Evolutionary conservation across 495 filamentous ascomycete genomes (phyloP), one percentile per base, ranked within the genome.

Genomic region (Penicillium verhagenii): DNA sequence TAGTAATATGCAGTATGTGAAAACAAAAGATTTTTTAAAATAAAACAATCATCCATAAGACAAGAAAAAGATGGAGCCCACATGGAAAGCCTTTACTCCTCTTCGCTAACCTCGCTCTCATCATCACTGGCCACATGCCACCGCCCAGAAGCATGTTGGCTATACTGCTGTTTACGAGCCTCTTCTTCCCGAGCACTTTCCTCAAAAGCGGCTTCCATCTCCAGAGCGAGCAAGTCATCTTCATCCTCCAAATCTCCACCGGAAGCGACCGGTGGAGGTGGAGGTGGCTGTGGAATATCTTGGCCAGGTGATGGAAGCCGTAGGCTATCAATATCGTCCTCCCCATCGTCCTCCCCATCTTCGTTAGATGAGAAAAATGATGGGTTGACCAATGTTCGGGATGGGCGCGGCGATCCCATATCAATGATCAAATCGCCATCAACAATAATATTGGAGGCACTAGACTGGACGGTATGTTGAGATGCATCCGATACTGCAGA

Each of bases 141-240:
- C 25, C 68, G 67, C 21, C 66, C 58, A n/a, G 63, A 60, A 18
- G 53, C 29, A n/a, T 59, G 53, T 40, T 75, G 69, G 16, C 38
- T 51, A 21, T 71, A 70, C 18, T 70, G 67, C 20, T 70, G 69
- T 18, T 54, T 70, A 16, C 65, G 63, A 7, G 72, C 69, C 47
- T 74, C 66, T 47, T 76, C 68, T 52, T 74, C 71, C 6, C 65
- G 64, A 0, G 70, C 72, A 54, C 67, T 71, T 53, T 73, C 67
- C 57, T 76, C 76, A 57, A 79, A 76, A 2, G 74, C 76, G 1
- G 76, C 76, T 52, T 79, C 76, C 74, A 79, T 76, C 52, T 79
- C 74, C 28, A 71, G 71, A 6, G 72, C 73, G 35, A 79, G 58
- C 5, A 67, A 60, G 59, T 76, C 76, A 45, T 78, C 73, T 33